These are phyloP conservation scores for Cordyceps pruinosa DNA, from an alignment of 2,329 filamentous ascomycete genomes.

Conservation along the genomic window DNA sequence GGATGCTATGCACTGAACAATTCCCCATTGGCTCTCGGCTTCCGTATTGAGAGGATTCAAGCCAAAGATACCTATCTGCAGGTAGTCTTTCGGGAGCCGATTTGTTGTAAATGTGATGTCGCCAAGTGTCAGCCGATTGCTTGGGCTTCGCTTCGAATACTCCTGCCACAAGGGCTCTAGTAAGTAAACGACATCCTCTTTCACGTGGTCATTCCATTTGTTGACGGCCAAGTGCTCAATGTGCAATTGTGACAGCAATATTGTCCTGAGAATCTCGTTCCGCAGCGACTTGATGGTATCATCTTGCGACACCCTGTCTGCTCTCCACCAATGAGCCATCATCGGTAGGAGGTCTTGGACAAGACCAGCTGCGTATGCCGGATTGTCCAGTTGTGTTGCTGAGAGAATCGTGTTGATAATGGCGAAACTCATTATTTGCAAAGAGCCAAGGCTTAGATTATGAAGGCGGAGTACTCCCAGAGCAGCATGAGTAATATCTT, in stretches of 20 bases:
- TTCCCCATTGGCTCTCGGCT: conserved; percentile 53
- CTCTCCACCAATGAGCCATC: conserved; percentile 70
- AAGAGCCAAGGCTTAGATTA: conserved; percentile 50
- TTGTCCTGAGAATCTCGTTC: conserved; percentile 69
- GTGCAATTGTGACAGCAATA: conserved; percentile 60
- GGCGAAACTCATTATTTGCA: conserved; percentile 68
- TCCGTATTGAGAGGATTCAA: conserved; percentile 46
- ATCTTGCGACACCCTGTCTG: conserved; percentile 56
- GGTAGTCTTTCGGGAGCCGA: conserved; percentile 36
- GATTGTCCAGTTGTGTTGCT: conserved; percentile 60
- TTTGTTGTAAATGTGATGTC: conserved; percentile 58
- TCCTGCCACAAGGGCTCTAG: conserved; percentile 67
- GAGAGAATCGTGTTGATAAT: conserved; percentile 66
- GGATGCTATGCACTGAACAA: conserved; percentile 51
- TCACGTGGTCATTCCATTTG: conserved; percentile 31
- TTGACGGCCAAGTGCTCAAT: conserved; percentile 50
- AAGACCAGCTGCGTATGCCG: conserved; percentile 52
- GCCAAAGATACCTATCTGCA: conserved; percentile 43
- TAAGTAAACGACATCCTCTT: conserved; percentile 54
- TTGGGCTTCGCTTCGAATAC: conserved; percentile 65
- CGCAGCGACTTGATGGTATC: conserved; percentile 57
- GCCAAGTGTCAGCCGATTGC: conserved; percentile 68
- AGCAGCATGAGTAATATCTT: conserved; percentile 48
- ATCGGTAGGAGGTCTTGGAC: conserved; percentile 60
- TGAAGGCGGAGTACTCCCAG: conserved; percentile 56